Conservation (phyloP, 768 basidiomycete genomes). For the Polyporus arcularius region DNA sequence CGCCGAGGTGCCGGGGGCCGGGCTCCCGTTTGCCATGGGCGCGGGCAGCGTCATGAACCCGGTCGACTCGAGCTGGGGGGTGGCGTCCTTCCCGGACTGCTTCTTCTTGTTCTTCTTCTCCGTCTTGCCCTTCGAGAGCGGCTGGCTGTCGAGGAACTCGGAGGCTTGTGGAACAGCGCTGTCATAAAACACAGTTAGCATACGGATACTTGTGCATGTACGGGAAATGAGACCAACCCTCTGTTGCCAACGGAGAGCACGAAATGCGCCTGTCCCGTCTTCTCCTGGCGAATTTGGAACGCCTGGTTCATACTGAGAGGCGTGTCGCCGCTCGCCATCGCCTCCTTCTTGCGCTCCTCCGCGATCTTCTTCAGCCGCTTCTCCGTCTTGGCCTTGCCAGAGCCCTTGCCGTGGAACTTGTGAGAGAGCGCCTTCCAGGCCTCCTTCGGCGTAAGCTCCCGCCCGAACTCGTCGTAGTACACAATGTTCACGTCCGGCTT, state of each 20-base stretch:
- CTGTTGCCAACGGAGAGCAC: constrained; percentile 92
- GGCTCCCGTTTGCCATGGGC: constrained; percentile 43
- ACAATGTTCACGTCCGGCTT: constrained; percentile 96
- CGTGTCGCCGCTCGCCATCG: constrained; percentile 95
- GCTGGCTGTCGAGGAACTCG: constrained; percentile 80
- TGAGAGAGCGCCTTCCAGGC: constrained; percentile 98
- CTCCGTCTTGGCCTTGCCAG: constrained; percentile 96
- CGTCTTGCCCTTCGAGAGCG: constrained; percentile 80
- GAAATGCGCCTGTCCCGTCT: constrained; percentile 95
- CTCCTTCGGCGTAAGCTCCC: constrained; percentile 87
- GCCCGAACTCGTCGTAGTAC: constrained; percentile 95
- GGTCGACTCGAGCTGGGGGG: constrained; percentile 46
- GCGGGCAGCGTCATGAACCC: constrained; percentile 78
- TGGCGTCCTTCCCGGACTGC: constrained; percentile 53
- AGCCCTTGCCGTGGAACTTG: constrained; percentile 97
- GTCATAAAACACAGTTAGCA: constrained; percentile 15
- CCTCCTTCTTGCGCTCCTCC: constrained; percentile 93
- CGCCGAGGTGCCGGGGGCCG: constrained; percentile 29
- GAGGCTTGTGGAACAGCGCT: constrained; percentile 87
- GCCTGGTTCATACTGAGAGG: constrained; percentile 93
- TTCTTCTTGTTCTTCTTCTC: constrained; percentile 83
- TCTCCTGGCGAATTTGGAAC: constrained; percentile 91
- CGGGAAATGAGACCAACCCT: constrained; percentile 55
- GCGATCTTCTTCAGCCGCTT: constrained; percentile 95
- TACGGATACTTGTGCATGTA: not conserved